Evolutionary conservation across 2,329 filamentous ascomycete genomes (phyloP), one percentile per base, ranked within the genome.

Genomic region (Nemania abortiva): DNA sequence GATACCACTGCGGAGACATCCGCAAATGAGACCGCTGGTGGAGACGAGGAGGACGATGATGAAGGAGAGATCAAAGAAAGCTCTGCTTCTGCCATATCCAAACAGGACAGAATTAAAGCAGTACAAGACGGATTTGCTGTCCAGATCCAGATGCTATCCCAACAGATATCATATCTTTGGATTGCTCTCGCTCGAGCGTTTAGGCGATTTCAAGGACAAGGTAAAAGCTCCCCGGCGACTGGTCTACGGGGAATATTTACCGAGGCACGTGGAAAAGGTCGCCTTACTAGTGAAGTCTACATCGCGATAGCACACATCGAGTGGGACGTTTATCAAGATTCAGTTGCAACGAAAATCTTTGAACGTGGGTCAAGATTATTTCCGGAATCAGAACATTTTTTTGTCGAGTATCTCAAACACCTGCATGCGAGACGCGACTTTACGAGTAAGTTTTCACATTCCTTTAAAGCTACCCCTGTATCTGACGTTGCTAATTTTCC

Each of bases 381-480:
- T 77, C 95, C 95, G 0, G 93, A 97, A 57, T 95, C 98, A 76
- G 95, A 97, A 79, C 87, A 90, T 66, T 98, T 98, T 81, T 94
- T 97, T 71, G 87, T 99, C 60, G 95, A 98, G 80, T 98, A 99
- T 80, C 86, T 99, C 75, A 98, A 97, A 83, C 96, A 97, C 80
- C 84, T 99, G 68, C 92, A 98, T 75, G 91, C 92, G 13, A 94
- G 93, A 78, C 95, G 97, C 75, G 96, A 99, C 80, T 91, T 94
- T 56, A 97, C 94, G 37, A 98, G 93, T 97, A 87, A 86, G 92
- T 86, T 63, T 31, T 63, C 18, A 15, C 18, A 58, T 64, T 50
- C 24, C 18, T 11, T 15, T 7, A 18, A 47, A 29, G 18, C 22
- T 55, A 77, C 68, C 15, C 15, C 63, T 50, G 59, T 37, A n/a